phyloP scores from a whole-genome alignment of 441 rosid species.

The Erodium texanum region DNA sequence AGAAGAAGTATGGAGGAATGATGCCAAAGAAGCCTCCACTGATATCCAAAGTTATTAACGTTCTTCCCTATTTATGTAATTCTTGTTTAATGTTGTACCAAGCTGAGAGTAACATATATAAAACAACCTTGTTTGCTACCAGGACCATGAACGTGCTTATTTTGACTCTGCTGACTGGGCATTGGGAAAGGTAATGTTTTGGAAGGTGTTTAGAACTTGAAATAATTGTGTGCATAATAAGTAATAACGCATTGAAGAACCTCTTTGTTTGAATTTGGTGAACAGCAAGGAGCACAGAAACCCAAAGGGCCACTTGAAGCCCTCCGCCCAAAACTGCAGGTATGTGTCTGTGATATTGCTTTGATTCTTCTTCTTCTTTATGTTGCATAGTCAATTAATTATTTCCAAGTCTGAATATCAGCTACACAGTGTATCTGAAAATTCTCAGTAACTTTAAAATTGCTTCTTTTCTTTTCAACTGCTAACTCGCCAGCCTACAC shows the following conservation, averaged over 20 bases:
- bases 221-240: background rate
- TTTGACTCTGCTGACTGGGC: constrained; percentile 79
- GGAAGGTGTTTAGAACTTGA: background rate
- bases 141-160: constrained; percentile 62
- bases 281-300: constrained; percentile 49
- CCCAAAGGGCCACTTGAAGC: constrained; percentile 60
- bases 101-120: constrained; percentile 15
- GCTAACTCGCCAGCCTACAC: constrained; percentile 48
- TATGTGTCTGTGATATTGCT: constrained; percentile 4
- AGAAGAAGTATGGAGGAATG: constrained; percentile 53
- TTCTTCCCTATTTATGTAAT: background rate
- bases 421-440: background rate
- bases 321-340: constrained; percentile 60
- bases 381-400: background rate
- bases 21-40: constrained; percentile 47
- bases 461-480: too few relatives aligned
- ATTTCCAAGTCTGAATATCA: background rate
- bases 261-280: constrained; percentile 4
- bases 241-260: background rate
- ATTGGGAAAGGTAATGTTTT: constrained; percentile 40
- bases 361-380: background rate
- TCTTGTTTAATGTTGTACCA: background rate
- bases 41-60: constrained; percentile 40
- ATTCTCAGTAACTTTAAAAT: too few relatives aligned
- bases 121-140: constrained; percentile 15